phyloP scores from a whole-genome alignment of 2,329 filamentous ascomycete species.

The Tympanopsis confertula region DNA sequence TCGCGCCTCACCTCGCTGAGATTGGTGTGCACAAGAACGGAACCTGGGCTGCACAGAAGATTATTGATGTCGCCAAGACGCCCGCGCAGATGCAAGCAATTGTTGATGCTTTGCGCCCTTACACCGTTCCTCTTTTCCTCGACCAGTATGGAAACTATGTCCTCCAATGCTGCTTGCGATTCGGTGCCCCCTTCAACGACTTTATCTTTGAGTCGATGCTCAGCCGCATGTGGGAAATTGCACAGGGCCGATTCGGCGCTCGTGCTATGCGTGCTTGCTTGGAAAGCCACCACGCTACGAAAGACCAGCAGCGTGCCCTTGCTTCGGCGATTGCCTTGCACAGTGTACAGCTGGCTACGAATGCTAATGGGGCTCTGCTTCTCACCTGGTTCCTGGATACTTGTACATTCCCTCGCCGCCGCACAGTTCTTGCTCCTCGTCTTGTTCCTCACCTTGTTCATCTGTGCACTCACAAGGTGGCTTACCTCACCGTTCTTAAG shows the following conservation, averaged over 20 bases:
- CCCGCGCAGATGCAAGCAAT: slow-evolving; percentile 74
- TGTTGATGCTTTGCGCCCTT: slow-evolving; percentile 71
- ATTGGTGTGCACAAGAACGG: slow-evolving; percentile 99
- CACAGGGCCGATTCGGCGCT: slow-evolving; percentile 86
- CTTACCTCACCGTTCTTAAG: slow-evolving; percentile 91
- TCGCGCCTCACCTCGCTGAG: slow-evolving; percentile 84
- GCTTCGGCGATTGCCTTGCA: slow-evolving; percentile 91
- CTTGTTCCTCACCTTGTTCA: slow-evolving; percentile 88
- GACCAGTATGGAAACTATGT: slow-evolving; percentile 99
- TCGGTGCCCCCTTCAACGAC: slow-evolving; percentile 77
- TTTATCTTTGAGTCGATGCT: slow-evolving; percentile 99
- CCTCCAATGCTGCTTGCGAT: slow-evolving; percentile 88
- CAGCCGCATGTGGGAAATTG: slow-evolving; percentile 81
- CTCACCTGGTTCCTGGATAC: slow-evolving; percentile 98
- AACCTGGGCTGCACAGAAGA: slow-evolving; percentile 98
- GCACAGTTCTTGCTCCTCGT: slow-evolving; percentile 81
- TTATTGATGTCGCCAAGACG: slow-evolving; percentile 89
- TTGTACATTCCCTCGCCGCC: slow-evolving; percentile 84
- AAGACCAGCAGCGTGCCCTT: slow-evolving; percentile 89
- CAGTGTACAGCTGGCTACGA: slow-evolving; percentile 90
- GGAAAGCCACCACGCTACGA: slow-evolving; percentile 88
- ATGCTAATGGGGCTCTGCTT: slow-evolving; percentile 85
- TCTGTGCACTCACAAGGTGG: slow-evolving; percentile 96
- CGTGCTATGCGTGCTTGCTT: slow-evolving; percentile 93
- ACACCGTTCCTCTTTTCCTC: slow-evolving; percentile 82